Base-by-base conservation (phyloP, 345 rosid species). In the Euphorbia tirucalli region DNA sequence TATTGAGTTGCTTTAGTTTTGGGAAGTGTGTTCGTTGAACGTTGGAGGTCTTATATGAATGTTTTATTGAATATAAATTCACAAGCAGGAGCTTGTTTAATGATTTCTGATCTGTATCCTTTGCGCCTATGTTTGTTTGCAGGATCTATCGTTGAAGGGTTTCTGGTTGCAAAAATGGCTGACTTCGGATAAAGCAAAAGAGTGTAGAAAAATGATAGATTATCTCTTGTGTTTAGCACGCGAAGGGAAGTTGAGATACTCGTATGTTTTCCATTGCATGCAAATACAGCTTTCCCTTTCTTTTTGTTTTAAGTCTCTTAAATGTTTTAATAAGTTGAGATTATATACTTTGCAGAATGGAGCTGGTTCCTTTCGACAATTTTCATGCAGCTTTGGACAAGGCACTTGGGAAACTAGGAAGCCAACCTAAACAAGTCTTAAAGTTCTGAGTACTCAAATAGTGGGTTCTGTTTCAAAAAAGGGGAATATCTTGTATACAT, bases 151-250 rank as follows among this genome's bases (percentile, higher is more conserved):
- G n/a, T 78, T 94, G 85, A 90, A 76, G 72, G 98, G 98, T 48
- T 94, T 94, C 77, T 92, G 98, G 97, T 71, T 94, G 75, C 96
- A 94, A 83, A 92, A 84, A 44, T 89, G 87, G 95, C 7, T 92
- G 78, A 77, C 71, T 76, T 72, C 87, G 0, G 92, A 80, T 48
- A 90, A 86, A 79, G 81, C 88, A 28, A 79, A 65, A 57, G 95
- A 92, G 70, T 84, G 92, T 72, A 78, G 94, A 79, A 74, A 72
- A 28, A 89, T 87, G 97, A 80, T 90, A 69, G 92, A 94, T 78
- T 79, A 89, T 79, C 96, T 94, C 61, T 86, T 94, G 59, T 66
- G 68, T 56, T 82, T 92, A 10, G 86, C 81, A 6, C 77, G 71
- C 39, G 88, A 86, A 21, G 92, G 88, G 56, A 87, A 90, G 79